Evolutionary conservation across 495 filamentous ascomycete genomes (phyloP).

Genomic region (Penicillium egyptiacum): DNA sequence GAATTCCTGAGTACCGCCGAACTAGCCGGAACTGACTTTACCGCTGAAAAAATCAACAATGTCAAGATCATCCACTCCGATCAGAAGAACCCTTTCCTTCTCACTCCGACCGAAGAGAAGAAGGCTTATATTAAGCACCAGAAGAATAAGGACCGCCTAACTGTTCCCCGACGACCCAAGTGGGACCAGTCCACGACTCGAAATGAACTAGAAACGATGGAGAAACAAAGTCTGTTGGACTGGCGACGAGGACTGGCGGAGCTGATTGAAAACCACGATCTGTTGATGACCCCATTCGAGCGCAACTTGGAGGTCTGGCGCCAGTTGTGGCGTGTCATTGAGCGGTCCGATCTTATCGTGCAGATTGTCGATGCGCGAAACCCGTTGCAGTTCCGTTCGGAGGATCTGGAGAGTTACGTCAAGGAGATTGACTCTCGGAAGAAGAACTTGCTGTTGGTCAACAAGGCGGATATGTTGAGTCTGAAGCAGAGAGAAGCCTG

Average conservation of each 20-base stretch:
- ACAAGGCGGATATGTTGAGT: slow-evolving; percentile 99
- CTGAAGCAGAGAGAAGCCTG: slow-evolving; percentile 77
- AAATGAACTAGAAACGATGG: slow-evolving; percentile 72
- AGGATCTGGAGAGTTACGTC: slow-evolving; percentile 91
- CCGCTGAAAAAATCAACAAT: slow-evolving; percentile 97
- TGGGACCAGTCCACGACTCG: slow-evolving; percentile 87
- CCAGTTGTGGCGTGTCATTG: slow-evolving; percentile 97
- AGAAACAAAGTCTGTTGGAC: slow-evolving; percentile 77
- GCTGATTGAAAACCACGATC: slow-evolving; percentile 85
- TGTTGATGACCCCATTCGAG: slow-evolving; percentile 98
- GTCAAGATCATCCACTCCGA: slow-evolving; percentile 96
- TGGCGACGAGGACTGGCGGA: slow-evolving; percentile 93
- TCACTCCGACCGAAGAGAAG: slow-evolving; percentile 84
- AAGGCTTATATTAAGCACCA: slow-evolving; percentile 75
- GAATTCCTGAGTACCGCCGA: slow-evolving; percentile 85
- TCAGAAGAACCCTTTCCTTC: slow-evolving; percentile 91
- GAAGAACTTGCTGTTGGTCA: slow-evolving; percentile 89
- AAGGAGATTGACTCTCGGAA: slow-evolving; percentile 87
- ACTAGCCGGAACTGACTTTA: slow-evolving; percentile 96
- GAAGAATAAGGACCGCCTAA: slow-evolving; percentile 72
- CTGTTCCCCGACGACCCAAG: slow-evolving; percentile 82
- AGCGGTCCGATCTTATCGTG: slow-evolving; percentile 91
- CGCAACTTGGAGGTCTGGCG: slow-evolving; percentile 98
- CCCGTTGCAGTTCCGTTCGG: slow-evolving; percentile 88
- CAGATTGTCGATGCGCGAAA: slow-evolving; percentile 99